Percentiles rank a stretch among this genome's conserved stretches.
Evolutionary conservation across 2,329 filamentous ascomycete genomes (phyloP).

Genomic region (Pyricularia sp.): DNA sequence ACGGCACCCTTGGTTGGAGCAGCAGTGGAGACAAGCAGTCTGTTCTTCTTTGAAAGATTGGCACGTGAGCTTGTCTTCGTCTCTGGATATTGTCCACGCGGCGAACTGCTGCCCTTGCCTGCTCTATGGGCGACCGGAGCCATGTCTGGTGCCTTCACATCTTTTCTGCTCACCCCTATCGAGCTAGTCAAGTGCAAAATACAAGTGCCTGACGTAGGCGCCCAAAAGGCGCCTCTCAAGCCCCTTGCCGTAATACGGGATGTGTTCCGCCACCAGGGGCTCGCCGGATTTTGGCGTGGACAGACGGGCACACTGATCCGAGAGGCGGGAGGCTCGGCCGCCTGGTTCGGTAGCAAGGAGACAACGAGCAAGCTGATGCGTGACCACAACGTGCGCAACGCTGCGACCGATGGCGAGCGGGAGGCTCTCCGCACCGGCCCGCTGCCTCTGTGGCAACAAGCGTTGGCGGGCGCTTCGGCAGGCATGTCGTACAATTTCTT

Average conservation of each 20-base stretch:
- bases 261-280: constrained; percentile 72
- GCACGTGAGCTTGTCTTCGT: constrained; percentile 57
- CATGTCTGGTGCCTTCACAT: constrained; percentile 80
- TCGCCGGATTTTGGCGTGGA: constrained; percentile 88
- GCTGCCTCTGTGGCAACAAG: constrained; percentile 78
- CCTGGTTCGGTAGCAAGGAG: constrained; percentile 93
- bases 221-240: constrained; percentile 39
- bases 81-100: constrained; percentile 35
- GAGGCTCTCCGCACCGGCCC: constrained; percentile 35
- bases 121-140: constrained; percentile 74
- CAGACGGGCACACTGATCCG: constrained; percentile 89
- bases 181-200: constrained; percentile 98
- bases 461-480: constrained; percentile 75
- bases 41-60: constrained; percentile 85
- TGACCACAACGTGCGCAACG: constrained; percentile 37
- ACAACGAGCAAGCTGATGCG: constrained; percentile 65
- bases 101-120: constrained; percentile 59
- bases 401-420: constrained; percentile 27
- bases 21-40: constrained; percentile 80
- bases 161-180: constrained; percentile 83
- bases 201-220: constrained; percentile 58
- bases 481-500: constrained; percentile 95
- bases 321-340: constrained; percentile 85
- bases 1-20: constrained; percentile 85
- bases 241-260: constrained; percentile 66